Base-by-base conservation (phyloP, 768 basidiomycete species). In the Russula compacta region DNA sequence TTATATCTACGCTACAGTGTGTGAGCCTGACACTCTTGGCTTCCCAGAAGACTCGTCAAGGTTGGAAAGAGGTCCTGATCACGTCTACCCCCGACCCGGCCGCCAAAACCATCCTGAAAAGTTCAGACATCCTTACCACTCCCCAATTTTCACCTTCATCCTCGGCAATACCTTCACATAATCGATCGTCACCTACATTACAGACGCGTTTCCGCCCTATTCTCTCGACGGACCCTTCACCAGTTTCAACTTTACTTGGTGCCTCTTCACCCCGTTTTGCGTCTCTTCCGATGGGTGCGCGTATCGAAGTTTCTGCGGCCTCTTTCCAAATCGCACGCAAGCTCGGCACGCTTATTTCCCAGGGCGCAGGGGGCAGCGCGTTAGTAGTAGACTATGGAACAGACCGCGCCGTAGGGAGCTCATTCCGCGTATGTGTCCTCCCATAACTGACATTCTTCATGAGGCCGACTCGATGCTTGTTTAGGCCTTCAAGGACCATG, bases 361-460 rank as follows among this genome's bases (percentile, higher is more conserved):
- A 48, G 17, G 60, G 52, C 0, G 56, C 63, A 19, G 60, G 58
- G 8, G 77, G 72, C 14, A 67, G 83, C 57, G 95, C 85, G 0
- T 75, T 99, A 59, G 79, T 98, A 19, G 76, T 98, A 9, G 97
- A 99, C 73, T 98, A 98, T 69, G 95, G 97, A 4, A 84, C 78
- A 36, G 82, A 85, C 58, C 78, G 82, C 55, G 80, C 77, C 8
- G 88, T 82, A 67, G 83, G 82, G 1, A 76, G 84, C 64, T 92
- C 90, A 4, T 86, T 97, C 74, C 76, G 97, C 63, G 95, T 95
- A 67, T 66, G 88, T 60, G 14, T 19, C n/a, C 24, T 35, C 1
- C 14, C 17, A n/a, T 42, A 15, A n/a, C 15, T 15, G 33, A 21
- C n/a, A 32, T 51, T 64, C 60, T 46, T 10, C 36, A 12, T 14